phyloP scores from a whole-genome alignment of 192 early-diverging fungal genomes.

The Podila clonocystis region DNA sequence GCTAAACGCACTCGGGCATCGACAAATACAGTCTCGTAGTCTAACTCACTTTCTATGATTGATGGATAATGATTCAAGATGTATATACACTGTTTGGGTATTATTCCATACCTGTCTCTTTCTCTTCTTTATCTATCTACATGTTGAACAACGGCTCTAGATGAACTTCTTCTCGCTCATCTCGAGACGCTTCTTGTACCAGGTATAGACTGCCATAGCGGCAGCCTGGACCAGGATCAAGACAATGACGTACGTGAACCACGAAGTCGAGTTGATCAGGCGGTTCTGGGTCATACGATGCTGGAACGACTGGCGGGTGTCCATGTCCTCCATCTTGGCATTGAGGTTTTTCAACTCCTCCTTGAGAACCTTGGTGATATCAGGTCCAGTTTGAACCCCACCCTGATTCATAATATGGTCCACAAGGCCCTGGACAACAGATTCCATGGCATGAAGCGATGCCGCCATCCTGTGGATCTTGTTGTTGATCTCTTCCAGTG shows the following conservation, averaged over 20 bases:
- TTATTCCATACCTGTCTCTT: no score
- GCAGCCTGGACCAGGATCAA: slow-evolving; percentile 35
- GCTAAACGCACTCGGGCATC: no score
- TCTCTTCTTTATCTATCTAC: no score
- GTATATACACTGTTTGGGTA: no score
- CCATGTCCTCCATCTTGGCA: slow-evolving; percentile 50
- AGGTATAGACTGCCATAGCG: slow-evolving; percentile 28
- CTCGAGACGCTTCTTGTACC: slow-evolving; percentile 43
- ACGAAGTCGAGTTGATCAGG: slow-evolving; percentile 36
- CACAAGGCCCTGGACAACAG: slow-evolving; percentile 40
- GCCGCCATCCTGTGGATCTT: slow-evolving; percentile 29
- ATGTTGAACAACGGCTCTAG: neutral
- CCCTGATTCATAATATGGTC: slow-evolving; percentile 34
- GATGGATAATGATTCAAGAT: no score
- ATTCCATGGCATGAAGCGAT: slow-evolving; percentile 47
- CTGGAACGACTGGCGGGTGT: slow-evolving; percentile 33
- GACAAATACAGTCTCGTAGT: no score
- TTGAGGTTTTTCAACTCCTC: slow-evolving; percentile 35
- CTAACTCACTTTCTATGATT: no score
- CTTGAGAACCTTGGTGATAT: slow-evolving; percentile 31
- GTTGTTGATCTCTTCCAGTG: slow-evolving; percentile 27
- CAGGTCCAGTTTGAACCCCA: neutral
- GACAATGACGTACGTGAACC: slow-evolving; percentile 36
- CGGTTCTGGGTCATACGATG: slow-evolving; percentile 41
- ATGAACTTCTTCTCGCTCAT: slow-evolving; percentile 49